Conservation (phyloP, 176 grass and related monocot genomes). For the Guadua angustifolia region DNA sequence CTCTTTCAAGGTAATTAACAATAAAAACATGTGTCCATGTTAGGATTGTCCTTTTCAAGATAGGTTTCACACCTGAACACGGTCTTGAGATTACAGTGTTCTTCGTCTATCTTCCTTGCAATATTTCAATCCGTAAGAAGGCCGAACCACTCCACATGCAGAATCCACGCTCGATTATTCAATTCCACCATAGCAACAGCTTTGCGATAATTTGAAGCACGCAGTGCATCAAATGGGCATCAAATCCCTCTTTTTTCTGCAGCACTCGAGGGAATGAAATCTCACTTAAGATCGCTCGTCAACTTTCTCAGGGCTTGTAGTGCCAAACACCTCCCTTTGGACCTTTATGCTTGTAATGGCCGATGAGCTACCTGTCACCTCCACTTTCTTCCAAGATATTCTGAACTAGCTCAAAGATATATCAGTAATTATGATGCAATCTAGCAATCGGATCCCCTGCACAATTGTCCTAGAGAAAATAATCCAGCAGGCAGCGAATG, state of each 20-base stretch:
- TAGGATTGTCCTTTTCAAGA: slow-evolving; percentile 39
- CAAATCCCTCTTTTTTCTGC: slow-evolving; percentile 3
- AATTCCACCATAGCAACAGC: slow-evolving; percentile 15
- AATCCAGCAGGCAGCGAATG: not conserved
- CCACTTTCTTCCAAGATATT: slow-evolving; percentile 38
- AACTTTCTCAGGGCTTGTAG: slow-evolving; percentile 23
- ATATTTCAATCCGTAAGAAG: slow-evolving; percentile 3
- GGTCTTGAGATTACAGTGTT: slow-evolving; percentile 30
- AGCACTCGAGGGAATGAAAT: slow-evolving; percentile 64
- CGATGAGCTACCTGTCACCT: slow-evolving; percentile 39
- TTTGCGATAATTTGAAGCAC: slow-evolving; percentile 23
- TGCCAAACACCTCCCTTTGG: slow-evolving; percentile 26
- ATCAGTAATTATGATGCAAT: slow-evolving; percentile 35
- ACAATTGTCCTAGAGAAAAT: not conserved
- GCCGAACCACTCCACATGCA: slow-evolving; percentile 9
- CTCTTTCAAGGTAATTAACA: not conserved
- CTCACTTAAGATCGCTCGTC: slow-evolving; percentile 42
- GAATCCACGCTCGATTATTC: slow-evolving; percentile 23
- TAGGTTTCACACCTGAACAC: slow-evolving; percentile 31
- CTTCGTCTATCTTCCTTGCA: slow-evolving; percentile 33
- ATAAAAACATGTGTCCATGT: slow-evolving; percentile 4
- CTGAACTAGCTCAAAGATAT: slow-evolving; percentile 37
- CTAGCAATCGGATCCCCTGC: slow-evolving; percentile 26
- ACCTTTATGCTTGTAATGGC: slow-evolving; percentile 27
- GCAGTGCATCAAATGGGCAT: slow-evolving; percentile 36